These are phyloP conservation scores for Komagataella pseudopastoris DNA, from an alignment of 805 yeast species.

Conservation along the genomic window DNA sequence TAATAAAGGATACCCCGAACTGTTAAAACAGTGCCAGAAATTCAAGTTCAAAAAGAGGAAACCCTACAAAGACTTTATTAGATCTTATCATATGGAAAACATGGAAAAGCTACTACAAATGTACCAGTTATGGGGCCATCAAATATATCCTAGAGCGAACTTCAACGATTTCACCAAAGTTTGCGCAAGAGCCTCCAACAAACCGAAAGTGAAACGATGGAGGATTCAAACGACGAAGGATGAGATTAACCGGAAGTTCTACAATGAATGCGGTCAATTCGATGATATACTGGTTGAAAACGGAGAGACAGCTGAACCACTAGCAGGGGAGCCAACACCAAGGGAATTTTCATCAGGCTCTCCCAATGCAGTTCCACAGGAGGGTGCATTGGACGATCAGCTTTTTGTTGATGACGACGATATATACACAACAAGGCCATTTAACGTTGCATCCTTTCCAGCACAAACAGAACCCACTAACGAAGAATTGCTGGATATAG, in stretches of 20 bases:
- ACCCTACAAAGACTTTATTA: conserved; percentile 13
- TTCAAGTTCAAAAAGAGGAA: conserved; percentile 15
- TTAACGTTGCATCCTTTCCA: background rate
- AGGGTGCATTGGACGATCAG: background rate
- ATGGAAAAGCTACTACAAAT: conserved; percentile 33
- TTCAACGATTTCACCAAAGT: conserved; percentile 55
- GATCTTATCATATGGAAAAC: conserved; percentile 35
- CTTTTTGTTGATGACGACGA: conserved; percentile 5
- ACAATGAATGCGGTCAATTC: background rate
- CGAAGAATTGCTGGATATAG: background rate
- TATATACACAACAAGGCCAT: background rate
- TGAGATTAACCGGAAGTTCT: conserved; percentile 15
- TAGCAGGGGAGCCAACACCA: background rate
- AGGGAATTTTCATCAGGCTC: background rate
- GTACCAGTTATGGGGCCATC: conserved; percentile 69
- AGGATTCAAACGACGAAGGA: conserved; percentile 23
- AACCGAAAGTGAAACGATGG: conserved; percentile 25
- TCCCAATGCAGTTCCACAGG: background rate
- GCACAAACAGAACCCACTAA: background rate
- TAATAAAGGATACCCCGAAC: conserved; percentile 40
- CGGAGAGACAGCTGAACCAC: background rate
- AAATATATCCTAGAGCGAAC: conserved; percentile 65
- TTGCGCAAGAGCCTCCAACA: conserved; percentile 33
- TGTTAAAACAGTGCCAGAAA: conserved; percentile 23
- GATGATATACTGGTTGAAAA: background rate